Percentiles rank a stretch among this genome's conserved stretches.
These are phyloP conservation scores for Trichoderma atroviride DNA, from an alignment of 2,329 filamentous ascomycete species.

Conservation along the genomic window DNA sequence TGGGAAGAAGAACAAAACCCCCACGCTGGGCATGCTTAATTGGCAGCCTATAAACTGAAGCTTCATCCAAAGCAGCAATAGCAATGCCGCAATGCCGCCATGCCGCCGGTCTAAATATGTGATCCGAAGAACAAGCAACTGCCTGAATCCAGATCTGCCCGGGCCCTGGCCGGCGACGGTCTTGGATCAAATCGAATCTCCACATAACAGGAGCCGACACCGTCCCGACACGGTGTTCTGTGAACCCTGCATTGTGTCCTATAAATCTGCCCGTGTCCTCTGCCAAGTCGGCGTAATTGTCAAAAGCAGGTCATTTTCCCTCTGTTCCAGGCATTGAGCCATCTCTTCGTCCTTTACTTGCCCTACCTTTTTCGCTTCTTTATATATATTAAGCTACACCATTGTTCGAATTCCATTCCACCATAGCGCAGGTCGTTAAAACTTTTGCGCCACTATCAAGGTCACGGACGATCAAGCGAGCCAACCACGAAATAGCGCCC, in stretches of 20 bases:
- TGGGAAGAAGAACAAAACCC: background rate
- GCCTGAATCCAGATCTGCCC: background rate
- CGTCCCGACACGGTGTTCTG: background rate
- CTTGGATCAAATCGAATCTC: background rate
- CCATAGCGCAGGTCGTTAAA: background rate
- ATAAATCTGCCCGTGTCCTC: conserved; percentile 7
- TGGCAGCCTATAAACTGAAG: background rate
- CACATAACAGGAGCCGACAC: conserved; percentile 11
- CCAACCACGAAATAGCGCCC: conserved; percentile 5
- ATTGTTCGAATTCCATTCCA: background rate
- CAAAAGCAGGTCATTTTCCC: background rate
- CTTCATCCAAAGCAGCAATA: background rate
- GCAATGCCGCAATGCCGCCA: background rate
- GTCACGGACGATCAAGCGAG: background rate
- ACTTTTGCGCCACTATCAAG: background rate
- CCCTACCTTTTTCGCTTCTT: background rate
- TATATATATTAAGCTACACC: background rate
- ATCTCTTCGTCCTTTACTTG: background rate
- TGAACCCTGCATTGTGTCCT: background rate
- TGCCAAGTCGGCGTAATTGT: background rate
- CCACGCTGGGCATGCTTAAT: background rate
- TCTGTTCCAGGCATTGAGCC: background rate
- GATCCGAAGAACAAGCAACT: background rate
- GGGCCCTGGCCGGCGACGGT: conserved; percentile 1
- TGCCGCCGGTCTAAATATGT: background rate